Percentiles rank a stretch among this genome's conserved stretches.
phyloP scores from a whole-genome alignment of 768 basidiomycete species.

The Lentinula lateritia region DNA sequence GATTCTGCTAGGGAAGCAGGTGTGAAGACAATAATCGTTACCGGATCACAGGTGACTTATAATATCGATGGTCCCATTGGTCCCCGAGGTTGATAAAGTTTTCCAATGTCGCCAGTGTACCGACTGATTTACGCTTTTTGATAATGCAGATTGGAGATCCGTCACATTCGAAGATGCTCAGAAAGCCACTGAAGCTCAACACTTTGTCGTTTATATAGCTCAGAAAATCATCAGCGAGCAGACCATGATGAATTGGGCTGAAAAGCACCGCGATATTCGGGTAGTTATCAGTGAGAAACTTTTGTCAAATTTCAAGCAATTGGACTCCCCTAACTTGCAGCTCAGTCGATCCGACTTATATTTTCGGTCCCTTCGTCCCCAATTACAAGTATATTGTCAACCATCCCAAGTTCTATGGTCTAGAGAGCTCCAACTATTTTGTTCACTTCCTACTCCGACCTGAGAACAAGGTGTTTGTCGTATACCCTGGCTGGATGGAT shows the following conservation, averaged over 20 bases:
- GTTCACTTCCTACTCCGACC: slow-evolving; percentile 3
- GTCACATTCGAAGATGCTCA: slow-evolving; percentile 5
- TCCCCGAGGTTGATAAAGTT: not conserved
- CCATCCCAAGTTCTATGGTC: not conserved
- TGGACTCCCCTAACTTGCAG: not conserved
- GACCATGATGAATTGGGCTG: slow-evolving; percentile 20
- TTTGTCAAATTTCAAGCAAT: not conserved
- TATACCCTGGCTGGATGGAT: slow-evolving; percentile 5
- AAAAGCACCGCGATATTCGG: slow-evolving; percentile 12
- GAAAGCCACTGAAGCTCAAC: not conserved
- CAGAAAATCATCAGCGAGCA: slow-evolving; percentile 21
- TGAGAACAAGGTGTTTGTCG: slow-evolving; percentile 1
- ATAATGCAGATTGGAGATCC: not conserved
- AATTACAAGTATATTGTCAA: slow-evolving; percentile 6
- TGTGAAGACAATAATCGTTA: slow-evolving; percentile 2
- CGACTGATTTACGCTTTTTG: not conserved
- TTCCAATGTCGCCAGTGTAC: not conserved
- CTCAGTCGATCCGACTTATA: slow-evolving; percentile 5
- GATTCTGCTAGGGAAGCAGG: not conserved
- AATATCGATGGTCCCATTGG: slow-evolving; percentile 6
- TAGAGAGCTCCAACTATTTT: slow-evolving; percentile 4
- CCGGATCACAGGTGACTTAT: slow-evolving; percentile 4
- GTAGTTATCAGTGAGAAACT: slow-evolving; percentile 7
- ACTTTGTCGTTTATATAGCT: slow-evolving; percentile 15
- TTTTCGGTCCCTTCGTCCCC: slow-evolving; percentile 6